Base-by-base conservation (phyloP, 805 yeast genomes). In the Hanseniaspora jakobsenii region DNA sequence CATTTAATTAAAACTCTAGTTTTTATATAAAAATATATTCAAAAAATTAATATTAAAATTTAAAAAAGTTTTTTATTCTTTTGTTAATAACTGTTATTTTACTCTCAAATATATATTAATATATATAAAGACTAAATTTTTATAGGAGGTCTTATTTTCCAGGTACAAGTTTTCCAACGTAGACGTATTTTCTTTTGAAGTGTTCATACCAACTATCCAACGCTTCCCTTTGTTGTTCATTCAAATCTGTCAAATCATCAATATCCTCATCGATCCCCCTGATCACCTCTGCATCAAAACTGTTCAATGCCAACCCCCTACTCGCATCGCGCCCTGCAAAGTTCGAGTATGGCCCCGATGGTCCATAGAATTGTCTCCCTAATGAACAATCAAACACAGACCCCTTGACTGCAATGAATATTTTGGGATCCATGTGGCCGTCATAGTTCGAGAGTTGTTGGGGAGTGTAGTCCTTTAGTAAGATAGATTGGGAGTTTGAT, bases 271-370 rank as follows among this genome's bases (percentile, higher is more conserved):
- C 83, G 56, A 83, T 66, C 8, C 78, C 72, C 30, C 77, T 80
- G 22, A 91, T 66, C 58, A 69, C 69, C 44, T 67, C 72, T 18
- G 66, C 51, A 40, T 86, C 96, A 62, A 87, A 89, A 14, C 94
- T 81, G 61, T 86, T 87, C 54, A 73, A 66, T 1, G 95, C 95
- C 46, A 89, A 70, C 0, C 96, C 97, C 51, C 97, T 69, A 1
- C 93, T 80, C 3, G 96, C 96, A 63, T 89, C 97, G 52, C 83
- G 80, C 1, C 97, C 97, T 0, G 96, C 96, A 68, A 89, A 89
- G 57, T 82, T 84, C 34, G 82, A 77, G 63, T 89, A 89, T 0
- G 95, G 94, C 0, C 96, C 96, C 24, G 89, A 83, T 6, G 97
- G 97, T 0, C 97, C 97, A 61, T 89, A 89, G 58, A 89, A 87